phyloP scores from a whole-genome alignment of 306 rosid species.

The Herpetospermum pedunculosum region DNA sequence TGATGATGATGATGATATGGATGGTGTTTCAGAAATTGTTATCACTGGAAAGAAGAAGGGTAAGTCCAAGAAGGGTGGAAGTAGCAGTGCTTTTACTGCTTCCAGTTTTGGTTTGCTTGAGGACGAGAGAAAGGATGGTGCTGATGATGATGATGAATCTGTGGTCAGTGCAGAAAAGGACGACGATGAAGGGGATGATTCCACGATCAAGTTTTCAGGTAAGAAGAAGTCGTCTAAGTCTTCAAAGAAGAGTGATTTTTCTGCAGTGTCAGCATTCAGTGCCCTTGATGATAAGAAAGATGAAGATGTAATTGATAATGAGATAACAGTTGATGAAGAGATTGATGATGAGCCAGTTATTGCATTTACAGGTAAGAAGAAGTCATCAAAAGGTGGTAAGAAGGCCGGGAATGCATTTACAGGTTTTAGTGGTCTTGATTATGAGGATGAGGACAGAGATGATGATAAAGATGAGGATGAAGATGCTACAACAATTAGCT shows the following conservation, averaged over 20 bases:
- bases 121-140: constrained; percentile 25
- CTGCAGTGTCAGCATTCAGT: constrained; percentile 33
- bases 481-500: constrained; percentile 37
- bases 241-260: constrained; percentile 44
- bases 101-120: constrained; percentile 61
- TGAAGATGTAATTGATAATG: constrained; percentile 31
- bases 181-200: constrained; percentile 37
- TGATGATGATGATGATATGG: constrained; percentile 25
- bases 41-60: constrained; percentile 80
- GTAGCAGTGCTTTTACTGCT: constrained; percentile 29
- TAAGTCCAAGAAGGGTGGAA: constrained; percentile 59
- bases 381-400: constrained; percentile 52
- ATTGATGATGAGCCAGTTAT: constrained; percentile 38
- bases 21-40: constrained; percentile 34
- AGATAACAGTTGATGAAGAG: constrained; percentile 15
- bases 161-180: constrained; percentile 18
- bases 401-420: constrained; percentile 29
- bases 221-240: constrained; percentile 56
- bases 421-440: constrained; percentile 32
- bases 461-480: constrained; percentile 43
- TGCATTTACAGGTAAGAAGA: constrained; percentile 61
- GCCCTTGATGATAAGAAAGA: constrained; percentile 40
- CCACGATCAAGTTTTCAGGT: constrained; percentile 33
- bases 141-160: constrained; percentile 31
- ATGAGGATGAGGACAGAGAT: constrained; percentile 32